Evolutionary conservation across 371 early-diverging fungal genomes (phyloP).

Genomic region (Saksenaea vasiformis): DNA sequence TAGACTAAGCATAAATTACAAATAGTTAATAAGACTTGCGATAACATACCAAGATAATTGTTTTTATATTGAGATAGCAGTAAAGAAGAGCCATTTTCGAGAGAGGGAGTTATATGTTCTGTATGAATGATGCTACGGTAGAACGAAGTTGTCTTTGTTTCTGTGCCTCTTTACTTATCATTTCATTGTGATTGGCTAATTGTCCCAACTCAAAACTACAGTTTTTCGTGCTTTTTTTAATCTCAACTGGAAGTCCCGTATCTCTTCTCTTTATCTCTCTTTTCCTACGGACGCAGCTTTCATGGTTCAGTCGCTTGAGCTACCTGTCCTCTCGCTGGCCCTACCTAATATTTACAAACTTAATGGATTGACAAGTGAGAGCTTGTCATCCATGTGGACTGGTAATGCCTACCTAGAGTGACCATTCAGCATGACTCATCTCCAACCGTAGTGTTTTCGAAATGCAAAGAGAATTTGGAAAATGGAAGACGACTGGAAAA

Average conservation of each 20-base stretch:
- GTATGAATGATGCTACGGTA: too few species aligned
- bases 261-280: conserved; percentile 1
- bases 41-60: too few species aligned
- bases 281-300: neutral
- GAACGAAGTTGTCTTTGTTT: too few species aligned
- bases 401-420: conserved; percentile 24
- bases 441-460: conserved; percentile 29
- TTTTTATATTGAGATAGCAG: too few species aligned
- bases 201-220: neutral
- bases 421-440: neutral
- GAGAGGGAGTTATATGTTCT: too few species aligned
- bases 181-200: neutral
- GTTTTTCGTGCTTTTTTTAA: neutral
- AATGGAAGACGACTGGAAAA: conserved; percentile 52
- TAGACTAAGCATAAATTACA: too few species aligned
- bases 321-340: conserved; percentile 48
- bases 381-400: conserved; percentile 51
- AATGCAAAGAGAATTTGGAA: conserved; percentile 48
- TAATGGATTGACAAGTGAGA: conserved; percentile 35
- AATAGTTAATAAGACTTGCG: too few species aligned
- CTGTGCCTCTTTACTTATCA: too few species aligned
- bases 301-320: conserved; percentile 39
- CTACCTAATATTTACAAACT: conserved; percentile 44
- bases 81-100: too few species aligned
- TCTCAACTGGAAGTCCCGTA: neutral